Base-by-base conservation (phyloP, 1,139 yeast species). In the Taphrina betulina region DNA sequence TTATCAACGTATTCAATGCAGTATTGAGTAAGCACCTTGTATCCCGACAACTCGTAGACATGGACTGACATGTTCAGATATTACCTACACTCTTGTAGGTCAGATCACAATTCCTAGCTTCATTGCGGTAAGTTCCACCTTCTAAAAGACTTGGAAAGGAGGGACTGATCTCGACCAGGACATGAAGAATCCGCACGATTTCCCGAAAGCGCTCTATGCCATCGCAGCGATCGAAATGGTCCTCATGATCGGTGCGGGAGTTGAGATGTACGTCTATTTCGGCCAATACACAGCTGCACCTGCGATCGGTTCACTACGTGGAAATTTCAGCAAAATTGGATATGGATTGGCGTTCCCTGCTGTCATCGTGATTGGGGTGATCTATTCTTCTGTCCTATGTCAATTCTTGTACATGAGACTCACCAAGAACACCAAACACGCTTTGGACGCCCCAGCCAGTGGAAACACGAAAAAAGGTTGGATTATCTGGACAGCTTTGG, bases 311-410 rank as follows among this genome's bases (percentile, higher is more conserved):
- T 73, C 82, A 1, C 69, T 80, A 53, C 61, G 65, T 3, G 73
- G 74, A 2, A 66, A 68, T 40, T 78, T 71, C 68, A 78, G 78
- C 68, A 77, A 77, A 62, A 73, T 78, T 57, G 77, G 83, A 1
- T 80, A 79, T 63, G 75, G 82, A n/a, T 79, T 80, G 65, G 81
- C 82, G 0, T 69, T 80, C 29, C 85, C 84, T 52, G 80, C 85
- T 1, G 70, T 80, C 35, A 64, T 80, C 51, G 80, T 79, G 64
- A 71, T 80, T 57, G 84, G 85, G 67, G 54, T 52, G 16, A 26
- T 52, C 14, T 80, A 46, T 80, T 80, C 65, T 72, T 79, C 37
- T 78, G 54, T 50, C 19, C 33, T 50, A 17, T 50, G 54, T 40
- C 54, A 50, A 23, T 50, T 50, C 46, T 34, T 50, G 41, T 50